Evolutionary conservation across 768 basidiomycete species (phyloP).

Genomic region (Naematelia aurantialba): DNA sequence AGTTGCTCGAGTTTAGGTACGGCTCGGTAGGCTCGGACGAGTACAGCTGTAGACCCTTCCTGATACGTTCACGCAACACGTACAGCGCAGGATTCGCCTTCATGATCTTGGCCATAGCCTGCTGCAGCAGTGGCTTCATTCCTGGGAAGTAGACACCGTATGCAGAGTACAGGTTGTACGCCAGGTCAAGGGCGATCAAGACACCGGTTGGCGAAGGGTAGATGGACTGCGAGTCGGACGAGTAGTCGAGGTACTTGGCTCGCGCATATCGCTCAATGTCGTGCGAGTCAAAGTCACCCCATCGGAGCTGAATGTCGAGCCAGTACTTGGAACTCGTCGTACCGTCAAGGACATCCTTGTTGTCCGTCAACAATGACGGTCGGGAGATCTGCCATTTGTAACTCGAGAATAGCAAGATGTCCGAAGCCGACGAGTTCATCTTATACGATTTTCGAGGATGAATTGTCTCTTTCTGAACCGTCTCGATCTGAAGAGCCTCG

Average conservation of each 20-base stretch:
- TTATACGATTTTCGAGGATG: conserved; percentile 99
- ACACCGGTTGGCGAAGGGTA: conserved; percentile 98
- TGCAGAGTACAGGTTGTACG: conserved; percentile 97
- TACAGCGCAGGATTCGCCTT: conserved; percentile 98
- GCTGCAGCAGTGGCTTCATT: conserved; percentile 93
- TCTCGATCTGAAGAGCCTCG: conserved; percentile 96
- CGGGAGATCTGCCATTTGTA: conserved; percentile 92
- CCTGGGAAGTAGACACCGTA: conserved; percentile 99
- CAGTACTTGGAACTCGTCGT: conserved; percentile 98
- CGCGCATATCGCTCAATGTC: conserved; percentile 98
- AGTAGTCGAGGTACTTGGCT: conserved; percentile 97
- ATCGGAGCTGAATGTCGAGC: conserved; percentile 68
- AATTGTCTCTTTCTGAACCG: conserved; percentile 98
- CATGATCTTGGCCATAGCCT: conserved; percentile 99
- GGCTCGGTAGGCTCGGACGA: conserved; percentile 99
- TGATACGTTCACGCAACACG: conserved; percentile 95
- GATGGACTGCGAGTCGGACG: conserved; percentile 88
- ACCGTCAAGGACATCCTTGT: conserved; percentile 94
- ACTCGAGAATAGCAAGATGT: conserved; percentile 93
- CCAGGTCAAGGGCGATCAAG: conserved; percentile 97
- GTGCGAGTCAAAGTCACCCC: conserved; percentile 92
- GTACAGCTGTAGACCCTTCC: conserved; percentile 96
- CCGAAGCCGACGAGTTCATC: conserved; percentile 99
- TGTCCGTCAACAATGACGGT: conserved; percentile 91
- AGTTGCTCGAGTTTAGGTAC: conserved; percentile 89